Percentiles rank a stretch among this genome's conserved stretches.
These are phyloP conservation scores for Kurtzmaniella natalensis DNA, from an alignment of 1,139 yeast species.

Conservation along the genomic window DNA sequence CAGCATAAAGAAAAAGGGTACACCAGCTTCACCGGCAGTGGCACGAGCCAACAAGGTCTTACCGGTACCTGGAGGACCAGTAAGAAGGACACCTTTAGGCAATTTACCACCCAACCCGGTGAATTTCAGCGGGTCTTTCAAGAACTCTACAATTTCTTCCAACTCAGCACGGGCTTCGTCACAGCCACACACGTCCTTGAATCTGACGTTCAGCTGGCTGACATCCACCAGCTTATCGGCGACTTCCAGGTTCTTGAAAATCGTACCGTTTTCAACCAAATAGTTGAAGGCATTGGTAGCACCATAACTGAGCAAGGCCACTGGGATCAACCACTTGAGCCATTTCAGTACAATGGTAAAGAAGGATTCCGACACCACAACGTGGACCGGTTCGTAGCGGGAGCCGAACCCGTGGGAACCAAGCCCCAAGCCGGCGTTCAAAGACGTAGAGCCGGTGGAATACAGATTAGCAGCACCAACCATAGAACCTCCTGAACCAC, in stretches of 20 bases:
- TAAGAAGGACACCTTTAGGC: slow-evolving; percentile 92
- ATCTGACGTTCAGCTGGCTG: slow-evolving; percentile 80
- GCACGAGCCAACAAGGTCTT: slow-evolving; percentile 96
- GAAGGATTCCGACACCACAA: slow-evolving; percentile 79
- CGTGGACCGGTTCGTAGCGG: slow-evolving; percentile 79
- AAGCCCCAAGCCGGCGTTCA: slow-evolving; percentile 9
- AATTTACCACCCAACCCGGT: slow-evolving; percentile 96
- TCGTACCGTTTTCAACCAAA: slow-evolving; percentile 79
- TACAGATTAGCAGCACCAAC: slow-evolving; percentile 22
- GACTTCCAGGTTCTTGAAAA: slow-evolving; percentile 72
- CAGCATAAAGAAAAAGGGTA: slow-evolving; percentile 96
- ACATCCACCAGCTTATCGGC: slow-evolving; percentile 80
- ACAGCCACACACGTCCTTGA: slow-evolving; percentile 93
- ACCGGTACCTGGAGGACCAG: slow-evolving; percentile 99
- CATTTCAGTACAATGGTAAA: slow-evolving; percentile 76
- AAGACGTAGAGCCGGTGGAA: slow-evolving; percentile 9
- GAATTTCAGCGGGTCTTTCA: slow-evolving; percentile 92
- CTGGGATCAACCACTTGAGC: slow-evolving; percentile 85
- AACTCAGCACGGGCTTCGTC: slow-evolving; percentile 98
- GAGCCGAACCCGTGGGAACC: slow-evolving; percentile 40
- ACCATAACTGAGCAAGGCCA: slow-evolving; percentile 70
- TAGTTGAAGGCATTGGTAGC: slow-evolving; percentile 73
- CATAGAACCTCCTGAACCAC: slow-evolving; percentile 17
- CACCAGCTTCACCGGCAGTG: slow-evolving; percentile 99
- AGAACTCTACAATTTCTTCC: slow-evolving; percentile 93